Percentiles rank a stretch among this genome's conserved stretches.
phyloP scores from a whole-genome alignment of 495 filamentous ascomycete genomes.

The Penicillium verhagenii region DNA sequence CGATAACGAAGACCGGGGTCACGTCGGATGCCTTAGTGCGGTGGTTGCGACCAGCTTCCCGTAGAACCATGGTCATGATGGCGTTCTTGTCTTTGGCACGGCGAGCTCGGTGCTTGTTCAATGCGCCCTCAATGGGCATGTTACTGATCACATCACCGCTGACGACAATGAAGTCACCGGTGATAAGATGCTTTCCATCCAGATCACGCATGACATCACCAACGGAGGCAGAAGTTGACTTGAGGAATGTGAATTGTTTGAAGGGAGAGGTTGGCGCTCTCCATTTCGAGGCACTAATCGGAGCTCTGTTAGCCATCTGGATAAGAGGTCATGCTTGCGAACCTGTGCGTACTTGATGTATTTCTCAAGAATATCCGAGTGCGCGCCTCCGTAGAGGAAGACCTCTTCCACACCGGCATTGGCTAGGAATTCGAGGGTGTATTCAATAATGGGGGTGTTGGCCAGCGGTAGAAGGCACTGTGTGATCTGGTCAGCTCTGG shows the following conservation, averaged over 20 bases:
- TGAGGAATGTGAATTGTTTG: slow-evolving; percentile 76
- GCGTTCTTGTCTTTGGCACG: slow-evolving; percentile 86
- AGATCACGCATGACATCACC: slow-evolving; percentile 95
- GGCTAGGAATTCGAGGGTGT: slow-evolving; percentile 94
- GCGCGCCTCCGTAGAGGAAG: slow-evolving; percentile 86
- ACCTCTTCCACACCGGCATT: slow-evolving; percentile 90
- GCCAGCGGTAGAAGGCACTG: slow-evolving; percentile 93
- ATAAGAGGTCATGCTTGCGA: background rate
- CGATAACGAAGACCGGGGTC: slow-evolving; percentile 81
- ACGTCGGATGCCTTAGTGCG: slow-evolving; percentile 70
- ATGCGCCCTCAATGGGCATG: slow-evolving; percentile 73
- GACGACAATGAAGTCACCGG: slow-evolving; percentile 86
- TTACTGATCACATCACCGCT: slow-evolving; percentile 96
- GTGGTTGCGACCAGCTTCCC: slow-evolving; percentile 72
- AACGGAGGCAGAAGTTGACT: slow-evolving; percentile 81
- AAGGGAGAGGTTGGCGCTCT: slow-evolving; percentile 74
- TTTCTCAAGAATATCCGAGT: slow-evolving; percentile 83
- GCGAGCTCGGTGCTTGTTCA: slow-evolving; percentile 76
- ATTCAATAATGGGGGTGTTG: slow-evolving; percentile 93
- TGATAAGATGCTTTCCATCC: slow-evolving; percentile 81
- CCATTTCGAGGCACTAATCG: slow-evolving; percentile 64
- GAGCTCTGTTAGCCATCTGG: slow-evolving; percentile 10
- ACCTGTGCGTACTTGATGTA: slow-evolving; percentile 63
- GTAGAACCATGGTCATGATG: slow-evolving; percentile 96
- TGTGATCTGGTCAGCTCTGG: slow-evolving; percentile 1